Conservation (phyloP, 345 rosid species). For the Zanthoxylum bungeanum region DNA sequence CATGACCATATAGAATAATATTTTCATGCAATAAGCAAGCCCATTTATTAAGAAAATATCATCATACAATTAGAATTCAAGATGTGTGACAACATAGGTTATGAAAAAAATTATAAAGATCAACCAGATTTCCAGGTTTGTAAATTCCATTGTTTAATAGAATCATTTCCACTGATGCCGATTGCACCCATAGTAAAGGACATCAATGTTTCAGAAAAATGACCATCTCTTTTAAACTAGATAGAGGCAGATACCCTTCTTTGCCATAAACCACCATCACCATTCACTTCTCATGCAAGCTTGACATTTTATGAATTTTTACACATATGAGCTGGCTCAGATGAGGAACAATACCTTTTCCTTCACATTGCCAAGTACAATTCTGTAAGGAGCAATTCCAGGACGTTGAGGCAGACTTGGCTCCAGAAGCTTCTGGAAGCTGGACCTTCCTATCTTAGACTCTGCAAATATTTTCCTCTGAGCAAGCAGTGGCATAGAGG, state of each 20-base stretch:
- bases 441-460: slow-evolving; percentile 75
- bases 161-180: neutral
- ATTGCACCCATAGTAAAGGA: neutral
- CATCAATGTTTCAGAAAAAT: neutral
- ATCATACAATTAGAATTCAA: neutral
- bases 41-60: neutral
- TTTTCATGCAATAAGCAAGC: neutral
- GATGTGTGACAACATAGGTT: neutral
- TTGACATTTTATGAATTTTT: neutral
- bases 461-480: slow-evolving; percentile 82
- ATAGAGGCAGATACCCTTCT: neutral
- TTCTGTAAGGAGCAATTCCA: slow-evolving; percentile 87
- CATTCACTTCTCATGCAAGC: neutral
- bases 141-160: neutral
- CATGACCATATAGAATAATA: no score
- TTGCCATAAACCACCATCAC: neutral
- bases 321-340: neutral
- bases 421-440: slow-evolving; percentile 95
- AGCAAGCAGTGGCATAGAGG: slow-evolving; percentile 50
- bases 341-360: slow-evolving; percentile 61
- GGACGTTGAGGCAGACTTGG: slow-evolving; percentile 80
- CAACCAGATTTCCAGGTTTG: neutral
- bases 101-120: neutral
- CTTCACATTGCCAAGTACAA: slow-evolving; percentile 90
- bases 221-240: neutral